Conservation (phyloP, 441 rosid genomes). For the Aleurites moluccanus region DNA sequence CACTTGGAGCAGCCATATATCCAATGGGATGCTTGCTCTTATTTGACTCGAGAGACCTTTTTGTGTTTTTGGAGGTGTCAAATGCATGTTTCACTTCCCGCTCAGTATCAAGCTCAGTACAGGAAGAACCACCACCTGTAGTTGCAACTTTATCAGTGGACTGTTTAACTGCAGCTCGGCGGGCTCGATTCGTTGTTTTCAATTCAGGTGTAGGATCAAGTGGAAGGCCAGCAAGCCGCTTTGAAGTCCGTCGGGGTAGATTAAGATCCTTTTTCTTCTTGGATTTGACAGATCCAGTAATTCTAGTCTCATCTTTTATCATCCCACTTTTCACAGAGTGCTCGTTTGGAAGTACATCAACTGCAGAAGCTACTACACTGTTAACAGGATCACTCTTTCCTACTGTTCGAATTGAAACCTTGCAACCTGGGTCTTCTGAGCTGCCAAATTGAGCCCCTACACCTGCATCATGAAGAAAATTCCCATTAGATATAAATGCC, state of each 20-base stretch:
- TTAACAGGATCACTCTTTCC: constrained; percentile 32
- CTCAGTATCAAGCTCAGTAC: constrained; percentile 16
- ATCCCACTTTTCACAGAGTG: constrained; percentile 25
- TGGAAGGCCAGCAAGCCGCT: constrained; percentile 82
- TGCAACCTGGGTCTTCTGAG: constrained; percentile 32
- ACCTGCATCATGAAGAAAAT: constrained; percentile 38
- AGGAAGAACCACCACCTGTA: constrained; percentile 23
- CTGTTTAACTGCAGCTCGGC: constrained; percentile 30
- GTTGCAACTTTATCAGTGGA: constrained; percentile 26
- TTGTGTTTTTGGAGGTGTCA: constrained; percentile 16
- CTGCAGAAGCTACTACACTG: constrained; percentile 22
- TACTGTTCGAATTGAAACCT: constrained; percentile 31
- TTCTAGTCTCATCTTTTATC: constrained; percentile 34
- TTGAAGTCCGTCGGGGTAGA: constrained; percentile 70
- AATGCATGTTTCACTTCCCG: constrained; percentile 18
- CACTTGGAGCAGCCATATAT: constrained; percentile 19
- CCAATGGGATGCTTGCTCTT: constrained; percentile 28
- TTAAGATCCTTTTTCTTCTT: constrained; percentile 39
- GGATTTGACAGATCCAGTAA: constrained; percentile 30
- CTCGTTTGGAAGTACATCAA: constrained; percentile 22
- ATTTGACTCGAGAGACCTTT: constrained; percentile 13
- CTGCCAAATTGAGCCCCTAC: constrained; percentile 29
- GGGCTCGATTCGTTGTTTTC: constrained; percentile 43
- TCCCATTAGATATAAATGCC: background rate
- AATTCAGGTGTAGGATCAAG: constrained; percentile 66